Conservation (phyloP, 2,329 filamentous ascomycete genomes). For the Aureobasidium sp. region DNA sequence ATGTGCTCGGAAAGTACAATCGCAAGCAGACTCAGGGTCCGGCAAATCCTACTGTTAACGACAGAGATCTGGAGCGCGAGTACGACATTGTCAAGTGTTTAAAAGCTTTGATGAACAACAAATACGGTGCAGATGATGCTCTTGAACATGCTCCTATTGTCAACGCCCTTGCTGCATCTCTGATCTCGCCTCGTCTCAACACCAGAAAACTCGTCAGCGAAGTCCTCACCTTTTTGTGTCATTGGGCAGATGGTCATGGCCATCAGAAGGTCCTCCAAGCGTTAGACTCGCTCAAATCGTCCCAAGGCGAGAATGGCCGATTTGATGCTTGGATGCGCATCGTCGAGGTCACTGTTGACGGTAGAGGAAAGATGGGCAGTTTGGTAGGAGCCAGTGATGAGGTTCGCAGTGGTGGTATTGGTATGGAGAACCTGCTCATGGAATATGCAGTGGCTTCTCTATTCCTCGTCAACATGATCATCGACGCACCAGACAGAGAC, state of each 20-base stretch:
- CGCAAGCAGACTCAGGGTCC: slow-evolving; percentile 72
- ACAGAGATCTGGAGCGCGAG: slow-evolving; percentile 81
- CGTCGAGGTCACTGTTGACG: slow-evolving; percentile 93
- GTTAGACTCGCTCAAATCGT: slow-evolving; percentile 81
- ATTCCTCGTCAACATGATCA: slow-evolving; percentile 92
- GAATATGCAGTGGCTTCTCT: slow-evolving; percentile 95
- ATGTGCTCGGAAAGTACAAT: slow-evolving; percentile 88
- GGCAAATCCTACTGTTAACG: slow-evolving; percentile 52
- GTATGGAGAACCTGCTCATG: slow-evolving; percentile 98
- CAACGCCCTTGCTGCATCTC: slow-evolving; percentile 74
- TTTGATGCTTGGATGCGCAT: slow-evolving; percentile 99
- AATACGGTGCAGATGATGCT: slow-evolving; percentile 95
- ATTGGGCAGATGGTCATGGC: slow-evolving; percentile 83
- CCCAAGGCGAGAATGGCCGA: slow-evolving; percentile 84
- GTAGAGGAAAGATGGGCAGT: slow-evolving; percentile 97
- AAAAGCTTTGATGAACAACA: slow-evolving; percentile 98
- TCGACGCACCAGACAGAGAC: slow-evolving; percentile 84
- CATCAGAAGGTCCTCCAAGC: slow-evolving; percentile 91
- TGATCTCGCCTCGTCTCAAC: slow-evolving; percentile 81
- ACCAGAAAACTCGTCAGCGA: slow-evolving; percentile 94
- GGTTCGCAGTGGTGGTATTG: slow-evolving; percentile 88
- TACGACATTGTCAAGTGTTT: slow-evolving; percentile 98
- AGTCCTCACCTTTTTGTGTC: slow-evolving; percentile 90
- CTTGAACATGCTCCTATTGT: slow-evolving; percentile 84
- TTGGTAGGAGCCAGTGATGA: slow-evolving; percentile 95